Conservation (phyloP, 83 land plant genomes). For the Larix sibirica region DNA sequence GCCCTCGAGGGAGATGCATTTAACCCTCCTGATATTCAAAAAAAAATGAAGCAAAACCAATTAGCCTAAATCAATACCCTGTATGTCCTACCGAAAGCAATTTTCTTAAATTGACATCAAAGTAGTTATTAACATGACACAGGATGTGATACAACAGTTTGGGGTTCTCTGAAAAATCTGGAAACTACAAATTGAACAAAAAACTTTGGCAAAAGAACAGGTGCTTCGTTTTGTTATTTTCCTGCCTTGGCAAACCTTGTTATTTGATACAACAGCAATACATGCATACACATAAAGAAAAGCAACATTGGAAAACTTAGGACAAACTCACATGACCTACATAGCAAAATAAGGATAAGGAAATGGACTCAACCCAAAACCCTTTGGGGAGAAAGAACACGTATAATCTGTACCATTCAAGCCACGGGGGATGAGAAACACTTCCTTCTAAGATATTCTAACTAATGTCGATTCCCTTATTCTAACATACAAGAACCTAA, state of each 20-base stretch:
- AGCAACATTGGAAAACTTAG: no score
- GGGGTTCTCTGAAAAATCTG: background rate
- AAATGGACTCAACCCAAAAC: no score
- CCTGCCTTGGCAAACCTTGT: background rate
- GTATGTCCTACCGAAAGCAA: background rate
- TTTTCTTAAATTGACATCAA: background rate
- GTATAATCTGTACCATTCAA: no score
- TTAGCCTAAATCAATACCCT: background rate
- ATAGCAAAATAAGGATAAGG: no score
- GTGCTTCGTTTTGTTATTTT: background rate
- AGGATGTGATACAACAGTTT: background rate
- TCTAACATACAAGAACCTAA: no score
- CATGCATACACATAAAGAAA: background rate
- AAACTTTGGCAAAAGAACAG: background rate
- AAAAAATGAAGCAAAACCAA: background rate
- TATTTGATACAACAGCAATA: background rate
- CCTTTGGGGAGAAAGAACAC: no score
- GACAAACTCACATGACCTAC: no score
- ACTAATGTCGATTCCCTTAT: no score
- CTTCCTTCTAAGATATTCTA: no score
- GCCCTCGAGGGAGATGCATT: conserved; percentile 65
- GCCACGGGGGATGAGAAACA: no score
- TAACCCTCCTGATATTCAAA: conserved; percentile 49
- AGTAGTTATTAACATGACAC: no score
- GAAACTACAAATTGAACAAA: background rate